Conservation (phyloP, 1,284 basidiomycete genomes). For the Wallemia hederae region DNA sequence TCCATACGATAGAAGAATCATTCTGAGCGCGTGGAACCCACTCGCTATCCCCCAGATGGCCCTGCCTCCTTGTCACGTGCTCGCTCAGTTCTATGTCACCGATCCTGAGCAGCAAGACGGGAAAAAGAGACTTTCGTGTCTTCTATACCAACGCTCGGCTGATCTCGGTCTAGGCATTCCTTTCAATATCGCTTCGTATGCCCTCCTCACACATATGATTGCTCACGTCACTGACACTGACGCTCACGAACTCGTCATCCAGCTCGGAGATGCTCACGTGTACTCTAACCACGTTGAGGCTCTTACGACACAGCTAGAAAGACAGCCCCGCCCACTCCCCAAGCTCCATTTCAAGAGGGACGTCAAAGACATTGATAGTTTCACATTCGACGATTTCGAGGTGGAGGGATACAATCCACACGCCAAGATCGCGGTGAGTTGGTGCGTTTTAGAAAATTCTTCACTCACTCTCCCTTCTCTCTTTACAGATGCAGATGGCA, state of each 20-base stretch:
- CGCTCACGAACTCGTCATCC: conserved; percentile 62
- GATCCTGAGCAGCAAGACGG: conserved; percentile 15
- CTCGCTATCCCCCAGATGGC: conserved; percentile 86
- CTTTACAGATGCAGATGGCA: background rate
- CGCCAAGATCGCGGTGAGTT: conserved; percentile 78
- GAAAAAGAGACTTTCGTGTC: conserved; percentile 54
- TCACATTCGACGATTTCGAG: conserved; percentile 48
- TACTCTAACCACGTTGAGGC: conserved; percentile 78
- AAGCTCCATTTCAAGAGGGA: conserved; percentile 42
- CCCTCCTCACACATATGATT: conserved; percentile 86
- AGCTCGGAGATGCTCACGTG: conserved; percentile 89
- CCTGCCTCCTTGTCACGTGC: conserved; percentile 88
- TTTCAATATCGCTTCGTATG: conserved; percentile 96
- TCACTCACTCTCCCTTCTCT: background rate
- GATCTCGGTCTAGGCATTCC: conserved; percentile 89
- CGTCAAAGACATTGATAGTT: conserved; percentile 38
- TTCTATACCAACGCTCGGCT: conserved; percentile 95
- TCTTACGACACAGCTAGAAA: conserved; percentile 44
- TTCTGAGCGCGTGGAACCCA: conserved; percentile 91
- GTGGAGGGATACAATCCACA: conserved; percentile 66
- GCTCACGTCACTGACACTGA: conserved; percentile 65
- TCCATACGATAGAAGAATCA: conserved; percentile 84
- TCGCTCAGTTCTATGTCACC: conserved; percentile 94
- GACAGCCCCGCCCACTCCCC: conserved; percentile 57
- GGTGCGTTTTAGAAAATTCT: conserved; percentile 42